Conservation (phyloP, 202 grass and related monocot species). For the Schoenoplectus tabernaemontani region DNA sequence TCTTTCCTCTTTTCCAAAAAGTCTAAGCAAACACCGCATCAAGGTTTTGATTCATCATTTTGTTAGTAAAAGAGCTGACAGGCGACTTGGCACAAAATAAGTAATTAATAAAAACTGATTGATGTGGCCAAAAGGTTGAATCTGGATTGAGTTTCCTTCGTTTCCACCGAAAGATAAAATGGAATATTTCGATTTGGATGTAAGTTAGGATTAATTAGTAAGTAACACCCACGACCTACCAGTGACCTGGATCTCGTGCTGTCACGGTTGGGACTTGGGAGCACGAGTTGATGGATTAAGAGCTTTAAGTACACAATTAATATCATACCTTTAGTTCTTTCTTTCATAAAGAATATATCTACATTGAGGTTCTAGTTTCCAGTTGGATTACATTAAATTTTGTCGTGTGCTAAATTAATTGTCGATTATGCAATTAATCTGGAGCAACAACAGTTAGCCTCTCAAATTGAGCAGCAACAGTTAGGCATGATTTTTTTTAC, state of each 20-base stretch:
- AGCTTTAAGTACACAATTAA: background rate
- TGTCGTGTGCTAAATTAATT: too few relatives aligned
- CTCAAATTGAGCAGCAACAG: too few relatives aligned
- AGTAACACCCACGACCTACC: background rate
- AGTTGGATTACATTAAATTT: too few relatives aligned
- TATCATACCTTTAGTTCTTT: background rate
- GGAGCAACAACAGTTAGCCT: too few relatives aligned
- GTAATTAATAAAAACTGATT: background rate
- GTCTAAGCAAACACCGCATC: background rate
- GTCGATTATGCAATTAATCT: too few relatives aligned
- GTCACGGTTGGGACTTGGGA: background rate
- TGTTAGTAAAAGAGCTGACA: background rate
- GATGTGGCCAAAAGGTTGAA: background rate
- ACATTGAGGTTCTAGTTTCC: too few relatives aligned
- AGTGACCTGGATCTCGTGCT: background rate
- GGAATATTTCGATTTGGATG: background rate
- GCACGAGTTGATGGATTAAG: background rate
- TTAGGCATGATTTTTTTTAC: too few relatives aligned
- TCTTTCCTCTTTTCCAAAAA: background rate
- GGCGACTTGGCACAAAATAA: background rate
- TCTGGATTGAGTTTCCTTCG: background rate
- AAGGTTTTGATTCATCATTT: background rate
- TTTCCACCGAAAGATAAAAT: background rate
- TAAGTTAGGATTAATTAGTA: slow-evolving; percentile 1
- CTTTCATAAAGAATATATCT: too few relatives aligned